Evolutionary conservation across 176 grass and related monocot genomes (phyloP).

Genomic region (Carex pumila): DNA sequence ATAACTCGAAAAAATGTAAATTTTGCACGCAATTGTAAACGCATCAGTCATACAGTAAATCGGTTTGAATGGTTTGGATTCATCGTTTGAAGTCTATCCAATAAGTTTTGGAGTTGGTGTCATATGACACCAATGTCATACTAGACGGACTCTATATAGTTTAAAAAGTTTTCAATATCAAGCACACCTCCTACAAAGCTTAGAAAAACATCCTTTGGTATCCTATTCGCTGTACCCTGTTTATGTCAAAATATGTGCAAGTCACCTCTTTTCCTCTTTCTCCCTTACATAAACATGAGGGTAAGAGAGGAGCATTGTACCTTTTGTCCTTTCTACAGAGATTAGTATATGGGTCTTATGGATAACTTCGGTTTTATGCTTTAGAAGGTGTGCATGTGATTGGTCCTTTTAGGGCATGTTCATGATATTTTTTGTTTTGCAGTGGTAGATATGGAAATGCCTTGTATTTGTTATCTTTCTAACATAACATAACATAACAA

Average conservation of each 20-base stretch:
- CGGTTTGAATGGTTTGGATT: no score
- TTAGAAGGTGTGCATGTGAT: not conserved
- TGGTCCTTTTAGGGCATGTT: not conserved
- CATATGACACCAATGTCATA: no score
- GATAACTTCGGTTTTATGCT: not conserved
- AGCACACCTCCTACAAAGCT: not conserved
- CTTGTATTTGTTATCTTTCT: constrained; percentile 8
- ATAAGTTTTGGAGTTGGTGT: no score
- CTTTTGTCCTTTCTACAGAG: not conserved
- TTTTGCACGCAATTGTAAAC: no score
- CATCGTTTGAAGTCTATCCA: no score
- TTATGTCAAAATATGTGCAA: not conserved
- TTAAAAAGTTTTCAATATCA: not conserved
- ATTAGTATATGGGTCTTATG: not conserved
- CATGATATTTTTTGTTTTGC: not conserved
- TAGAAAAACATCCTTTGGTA: not conserved
- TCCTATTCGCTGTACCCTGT: not conserved
- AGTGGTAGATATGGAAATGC: not conserved
- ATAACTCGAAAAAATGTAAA: no score
- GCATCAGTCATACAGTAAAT: no score
- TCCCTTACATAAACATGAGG: not conserved
- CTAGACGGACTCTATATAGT: no score
- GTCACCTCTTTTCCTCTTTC: not conserved
- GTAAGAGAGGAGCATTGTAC: not conserved
- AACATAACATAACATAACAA: not conserved